These are phyloP conservation scores for Salix dunnii DNA, from an alignment of 345 rosid genomes.

Conservation along the genomic window DNA sequence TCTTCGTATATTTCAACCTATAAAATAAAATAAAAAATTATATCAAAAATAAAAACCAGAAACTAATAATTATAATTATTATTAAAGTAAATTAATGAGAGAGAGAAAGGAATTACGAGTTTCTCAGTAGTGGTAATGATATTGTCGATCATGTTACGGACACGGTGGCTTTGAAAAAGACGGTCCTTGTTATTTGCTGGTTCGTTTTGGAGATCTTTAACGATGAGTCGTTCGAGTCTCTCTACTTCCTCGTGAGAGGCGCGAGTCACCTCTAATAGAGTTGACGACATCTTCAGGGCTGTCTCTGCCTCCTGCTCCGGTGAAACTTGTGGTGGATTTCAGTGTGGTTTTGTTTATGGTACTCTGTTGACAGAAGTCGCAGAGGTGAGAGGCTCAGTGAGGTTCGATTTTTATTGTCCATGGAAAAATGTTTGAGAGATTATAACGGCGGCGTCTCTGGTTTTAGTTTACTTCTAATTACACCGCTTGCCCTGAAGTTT, in stretches of 20 bases:
- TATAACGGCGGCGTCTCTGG: neutral
- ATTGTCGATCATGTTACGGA: slow-evolving; percentile 70
- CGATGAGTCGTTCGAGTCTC: slow-evolving; percentile 74
- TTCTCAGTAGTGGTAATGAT: slow-evolving; percentile 55
- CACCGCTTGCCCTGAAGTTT: neutral
- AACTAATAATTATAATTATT: neutral
- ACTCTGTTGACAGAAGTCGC: neutral
- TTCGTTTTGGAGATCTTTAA: slow-evolving; percentile 84
- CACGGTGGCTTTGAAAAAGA: slow-evolving; percentile 87
- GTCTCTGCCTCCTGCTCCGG: neutral
- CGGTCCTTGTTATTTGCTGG: slow-evolving; percentile 66
- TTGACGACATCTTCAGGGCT: slow-evolving; percentile 61
- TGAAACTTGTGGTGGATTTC: neutral
- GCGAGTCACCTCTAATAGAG: slow-evolving; percentile 82
- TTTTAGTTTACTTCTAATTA: neutral
- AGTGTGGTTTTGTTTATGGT: slow-evolving; percentile 1
- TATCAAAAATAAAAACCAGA: neutral
- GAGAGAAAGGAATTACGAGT: slow-evolving; percentile 42
- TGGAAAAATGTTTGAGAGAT: neutral
- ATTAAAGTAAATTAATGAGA: neutral
- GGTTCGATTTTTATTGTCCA: neutral
- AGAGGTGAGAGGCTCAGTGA: neutral
- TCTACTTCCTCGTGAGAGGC: slow-evolving; percentile 89
- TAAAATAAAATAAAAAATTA: neutral
- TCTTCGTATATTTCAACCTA: slow-evolving; percentile 88